A percentile compares a stretch with the other conserved stretches of the same genome.
Evolutionary conservation across 352 stramenopile species (phyloP).

Genomic region (Halophytophthora polymorphica): DNA sequence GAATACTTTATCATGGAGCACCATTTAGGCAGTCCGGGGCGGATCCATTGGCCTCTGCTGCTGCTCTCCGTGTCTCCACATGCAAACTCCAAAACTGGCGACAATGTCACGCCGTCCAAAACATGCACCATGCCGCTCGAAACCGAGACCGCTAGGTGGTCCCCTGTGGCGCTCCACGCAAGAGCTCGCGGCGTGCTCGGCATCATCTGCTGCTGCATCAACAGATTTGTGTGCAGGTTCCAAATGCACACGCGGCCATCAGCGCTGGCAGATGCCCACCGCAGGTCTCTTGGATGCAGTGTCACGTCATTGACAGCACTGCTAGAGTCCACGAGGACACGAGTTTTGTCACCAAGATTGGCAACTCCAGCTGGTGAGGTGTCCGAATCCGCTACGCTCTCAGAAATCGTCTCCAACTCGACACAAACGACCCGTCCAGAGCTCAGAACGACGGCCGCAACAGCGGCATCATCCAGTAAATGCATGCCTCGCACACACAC

Average conservation of each 20-base stretch:
- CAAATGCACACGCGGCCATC: slow-evolving; percentile 36
- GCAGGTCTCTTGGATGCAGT: slow-evolving; percentile 35
- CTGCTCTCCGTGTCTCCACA: slow-evolving; percentile 13
- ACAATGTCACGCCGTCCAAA: slow-evolving; percentile 28
- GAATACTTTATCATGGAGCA: slow-evolving; percentile 56
- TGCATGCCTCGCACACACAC: slow-evolving; percentile 17
- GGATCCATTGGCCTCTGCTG: slow-evolving; percentile 6
- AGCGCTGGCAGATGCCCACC: slow-evolving; percentile 37
- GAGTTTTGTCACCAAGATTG: slow-evolving; percentile 11
- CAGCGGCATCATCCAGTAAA: slow-evolving; percentile 17
- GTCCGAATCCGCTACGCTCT: not conserved
- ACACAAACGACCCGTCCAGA: slow-evolving; percentile 27
- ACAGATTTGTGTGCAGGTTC: slow-evolving; percentile 35
- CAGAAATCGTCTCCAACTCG: slow-evolving; percentile 24
- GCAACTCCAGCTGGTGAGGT: not conserved
- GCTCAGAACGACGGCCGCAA: slow-evolving; percentile 19
- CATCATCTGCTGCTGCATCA: slow-evolving; percentile 19
- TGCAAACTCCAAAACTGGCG: slow-evolving; percentile 15
- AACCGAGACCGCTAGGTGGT: slow-evolving; percentile 44
- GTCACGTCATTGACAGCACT: slow-evolving; percentile 26
- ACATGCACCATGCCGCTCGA: slow-evolving; percentile 34
- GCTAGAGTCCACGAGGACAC: slow-evolving; percentile 24
- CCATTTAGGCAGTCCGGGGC: slow-evolving; percentile 34
- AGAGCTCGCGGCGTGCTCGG: slow-evolving; percentile 23
- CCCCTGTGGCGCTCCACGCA: slow-evolving; percentile 34